Evolutionary conservation across 2,329 filamentous ascomycete species (phyloP), one percentile per base, ranked within the genome.

Genomic region (Fusarium setosum): DNA sequence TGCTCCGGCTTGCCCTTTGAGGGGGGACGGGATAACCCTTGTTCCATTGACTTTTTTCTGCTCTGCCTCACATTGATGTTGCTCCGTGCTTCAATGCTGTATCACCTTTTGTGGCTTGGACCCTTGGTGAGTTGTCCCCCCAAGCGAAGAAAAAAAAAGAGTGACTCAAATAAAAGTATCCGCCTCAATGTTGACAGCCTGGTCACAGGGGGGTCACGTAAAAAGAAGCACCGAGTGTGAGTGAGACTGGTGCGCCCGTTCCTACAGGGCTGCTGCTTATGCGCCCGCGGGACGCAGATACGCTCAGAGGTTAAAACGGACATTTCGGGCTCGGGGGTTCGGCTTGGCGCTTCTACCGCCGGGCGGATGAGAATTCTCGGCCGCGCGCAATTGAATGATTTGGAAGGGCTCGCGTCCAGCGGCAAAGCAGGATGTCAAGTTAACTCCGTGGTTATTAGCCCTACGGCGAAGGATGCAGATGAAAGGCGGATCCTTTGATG

Each of bases 101-200:
- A 60, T 60, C 59, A 53, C 21, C 18, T 18, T 23, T 47, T 23
- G 49, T 51, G 61, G 60, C 64, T 67, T 68, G 56, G 56, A 44
- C 56, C 51, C 52, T n/a, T 51, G 60, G 61, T 67, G 64, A 54
- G 64, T 58, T 67, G 64, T 67, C 44, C 63, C 29, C 63, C 63
- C 63, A 45, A 29, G 56, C 56, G 61, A 65, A n/a, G n/a, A n/a
- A n/a, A n/a, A n/a, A n/a, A n/a, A n/a, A n/a, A n/a, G n/a, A 52
- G 59, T 65, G 60, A 67, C 47, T 67, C 64, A 67, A 29, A 65
- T 42, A 17, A 24, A 29, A 20, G 26, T 51, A 38, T 45, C 48
- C 63, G 63, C 59, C 53, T 53, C 26, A 34, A 50, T 26, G 42
- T n/a, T 17, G 24, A 55, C 50, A 45, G 35, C 26, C 26, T 29